A percentile compares a stretch with the other conserved stretches of the same genome.
These are phyloP conservation scores for Candida cerambycidarum DNA, from an alignment of 805 yeast species.

Conservation along the genomic window DNA sequence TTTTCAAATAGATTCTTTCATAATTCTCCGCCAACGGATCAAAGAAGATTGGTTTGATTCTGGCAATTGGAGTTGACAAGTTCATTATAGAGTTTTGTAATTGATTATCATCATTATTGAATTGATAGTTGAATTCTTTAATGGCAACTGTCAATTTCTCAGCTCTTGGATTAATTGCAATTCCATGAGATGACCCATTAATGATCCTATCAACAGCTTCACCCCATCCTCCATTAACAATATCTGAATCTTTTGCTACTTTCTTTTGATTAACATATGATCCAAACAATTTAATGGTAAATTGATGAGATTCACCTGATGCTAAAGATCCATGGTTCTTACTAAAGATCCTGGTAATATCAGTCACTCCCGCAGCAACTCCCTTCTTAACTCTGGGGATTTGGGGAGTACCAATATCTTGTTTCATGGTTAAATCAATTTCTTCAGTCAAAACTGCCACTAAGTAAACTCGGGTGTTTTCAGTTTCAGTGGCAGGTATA, in stretches of 20 bases:
- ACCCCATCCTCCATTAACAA: slow-evolving; percentile 78
- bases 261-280: slow-evolving; percentile 54
- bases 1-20: slow-evolving; percentile 59
- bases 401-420: slow-evolving; percentile 25
- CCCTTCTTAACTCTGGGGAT: slow-evolving; percentile 63
- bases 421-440: slow-evolving; percentile 44
- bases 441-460: slow-evolving; percentile 77
- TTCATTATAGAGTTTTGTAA: slow-evolving; percentile 21
- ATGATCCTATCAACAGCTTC: slow-evolving; percentile 77
- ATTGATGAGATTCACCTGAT: slow-evolving; percentile 67
- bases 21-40: slow-evolving; percentile 60
- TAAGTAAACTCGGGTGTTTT: slow-evolving; percentile 64
- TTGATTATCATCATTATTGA: slow-evolving; percentile 11
- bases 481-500: slow-evolving; percentile 66
- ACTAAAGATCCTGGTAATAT: slow-evolving; percentile 75
- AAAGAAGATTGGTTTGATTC: slow-evolving; percentile 62
- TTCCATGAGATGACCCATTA: slow-evolving; percentile 69
- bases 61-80: slow-evolving; percentile 54
- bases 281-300: slow-evolving; percentile 69
- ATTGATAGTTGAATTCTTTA: slow-evolving; percentile 65
- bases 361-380: slow-evolving; percentile 85
- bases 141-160: slow-evolving; percentile 67
- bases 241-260: slow-evolving; percentile 18
- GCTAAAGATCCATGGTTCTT: slow-evolving; percentile 58
- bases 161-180: slow-evolving; percentile 80